phyloP scores from a whole-genome alignment of 148 eudicot species.

The Diospyros kaki region DNA sequence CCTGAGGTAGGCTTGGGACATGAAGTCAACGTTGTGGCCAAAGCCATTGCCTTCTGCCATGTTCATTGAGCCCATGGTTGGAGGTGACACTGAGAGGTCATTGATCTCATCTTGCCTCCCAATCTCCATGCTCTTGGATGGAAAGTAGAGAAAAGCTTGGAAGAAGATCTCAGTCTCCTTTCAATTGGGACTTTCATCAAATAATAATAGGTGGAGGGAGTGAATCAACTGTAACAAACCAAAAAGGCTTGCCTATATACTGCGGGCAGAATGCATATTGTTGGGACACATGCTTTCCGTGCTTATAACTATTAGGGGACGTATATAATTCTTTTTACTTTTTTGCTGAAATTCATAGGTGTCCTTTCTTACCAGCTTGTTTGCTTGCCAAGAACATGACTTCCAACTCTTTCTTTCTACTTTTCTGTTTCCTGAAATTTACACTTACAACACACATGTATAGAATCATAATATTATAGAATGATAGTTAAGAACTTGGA shows the following conservation, averaged over 20 bases:
- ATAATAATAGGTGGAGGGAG: neutral
- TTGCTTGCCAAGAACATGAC: too few relatives aligned
- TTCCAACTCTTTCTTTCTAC: too few relatives aligned
- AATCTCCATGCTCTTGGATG: constrained; percentile 35
- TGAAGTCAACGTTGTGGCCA: constrained; percentile 71
- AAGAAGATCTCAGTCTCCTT: neutral
- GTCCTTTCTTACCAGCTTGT: too few relatives aligned
- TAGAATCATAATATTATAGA: too few relatives aligned
- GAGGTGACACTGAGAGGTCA: constrained; percentile 43
- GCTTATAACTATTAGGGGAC: constrained; percentile 6
- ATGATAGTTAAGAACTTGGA: too few relatives aligned
- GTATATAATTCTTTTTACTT: too few relatives aligned
- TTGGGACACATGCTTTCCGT: constrained; percentile 62
- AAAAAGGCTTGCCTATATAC: constrained; percentile 39
- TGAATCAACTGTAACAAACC: constrained; percentile 47
- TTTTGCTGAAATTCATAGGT: too few relatives aligned
- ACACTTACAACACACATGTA: too few relatives aligned
- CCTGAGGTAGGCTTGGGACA: constrained; percentile 63
- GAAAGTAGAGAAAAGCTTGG: constrained; percentile 1
- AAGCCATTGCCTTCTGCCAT: constrained; percentile 65
- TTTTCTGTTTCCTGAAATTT: too few relatives aligned
- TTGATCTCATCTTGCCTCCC: constrained; percentile 52
- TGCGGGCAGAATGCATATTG: constrained; percentile 30
- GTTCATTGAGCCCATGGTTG: constrained; percentile 58
- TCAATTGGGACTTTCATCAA: constrained; percentile 10